Conservation (phyloP, 2,329 filamentous ascomycete species). For the Epichloe sibirici region DNA sequence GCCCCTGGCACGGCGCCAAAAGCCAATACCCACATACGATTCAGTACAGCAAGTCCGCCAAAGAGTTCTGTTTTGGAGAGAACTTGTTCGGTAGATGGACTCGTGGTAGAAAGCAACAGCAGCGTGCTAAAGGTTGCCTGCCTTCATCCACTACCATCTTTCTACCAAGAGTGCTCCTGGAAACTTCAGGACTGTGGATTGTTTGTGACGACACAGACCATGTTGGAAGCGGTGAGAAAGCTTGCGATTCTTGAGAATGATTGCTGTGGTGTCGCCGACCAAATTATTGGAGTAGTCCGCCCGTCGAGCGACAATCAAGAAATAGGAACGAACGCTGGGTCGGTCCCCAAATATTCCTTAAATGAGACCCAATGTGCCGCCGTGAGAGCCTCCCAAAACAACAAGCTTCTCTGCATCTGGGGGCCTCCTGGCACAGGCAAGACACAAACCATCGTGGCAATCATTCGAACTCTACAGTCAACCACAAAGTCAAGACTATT, state of each 20-base stretch:
- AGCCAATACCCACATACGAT: constrained; percentile 21
- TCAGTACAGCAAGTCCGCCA: constrained; percentile 21
- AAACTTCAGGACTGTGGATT: constrained; percentile 24
- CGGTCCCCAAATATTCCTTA: neutral
- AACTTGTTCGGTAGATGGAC: constrained; percentile 24
- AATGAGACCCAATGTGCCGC: constrained; percentile 1
- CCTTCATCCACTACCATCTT: constrained; percentile 25
- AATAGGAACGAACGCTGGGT: neutral
- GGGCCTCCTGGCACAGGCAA: constrained; percentile 25
- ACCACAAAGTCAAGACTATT: neutral
- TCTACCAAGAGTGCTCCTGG: constrained; percentile 25
- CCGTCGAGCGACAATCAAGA: constrained; percentile 7
- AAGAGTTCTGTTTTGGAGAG: constrained; percentile 16
- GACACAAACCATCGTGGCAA: neutral
- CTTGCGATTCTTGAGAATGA: constrained; percentile 18
- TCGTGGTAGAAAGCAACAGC: constrained; percentile 20
- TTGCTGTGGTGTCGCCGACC: constrained; percentile 20
- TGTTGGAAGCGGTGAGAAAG: constrained; percentile 23
- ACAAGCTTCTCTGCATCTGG: constrained; percentile 28
- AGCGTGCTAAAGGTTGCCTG: constrained; percentile 21
- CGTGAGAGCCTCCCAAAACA: constrained; percentile 12
- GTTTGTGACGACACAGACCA: constrained; percentile 28
- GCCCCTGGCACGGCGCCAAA: constrained; percentile 11
- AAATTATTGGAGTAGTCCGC: constrained; percentile 4
- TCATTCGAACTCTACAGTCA: neutral